Base-by-base conservation (phyloP, 768 basidiomycete genomes). In the Termitomyces sp. region DNA sequence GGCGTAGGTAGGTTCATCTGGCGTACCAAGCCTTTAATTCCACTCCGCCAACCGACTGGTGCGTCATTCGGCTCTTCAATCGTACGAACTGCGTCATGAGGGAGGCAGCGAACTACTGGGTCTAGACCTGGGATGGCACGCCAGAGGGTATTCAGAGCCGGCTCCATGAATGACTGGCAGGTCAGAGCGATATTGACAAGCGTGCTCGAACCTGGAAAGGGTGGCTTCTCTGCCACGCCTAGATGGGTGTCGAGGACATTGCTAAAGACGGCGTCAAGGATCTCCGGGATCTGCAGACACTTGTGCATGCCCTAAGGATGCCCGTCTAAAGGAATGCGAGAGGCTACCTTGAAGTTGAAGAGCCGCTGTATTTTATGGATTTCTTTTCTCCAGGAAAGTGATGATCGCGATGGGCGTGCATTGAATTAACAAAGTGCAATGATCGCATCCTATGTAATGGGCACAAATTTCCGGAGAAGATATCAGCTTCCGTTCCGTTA, bases 71-170 rank as follows among this genome's bases (percentile, higher is more conserved):
- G 22, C 18, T 56, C 55, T 31, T 49, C 29, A 6, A 56, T 50
- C 24, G 37, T 56, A 44, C 48, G 37, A 20, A 56, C 55, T 10
- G 55, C 48, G 34, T 56, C 55, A 12, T 16, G 20, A 24, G 55
- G 55, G 31, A 56, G 47, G 3, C 55, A 56, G 4, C 37, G 41
- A 34, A 56, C 47, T 26, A 56, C 39, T 1, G 55, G 48, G 16
- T 50, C 55, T 6, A 56, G 5, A 31, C 55, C 55, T 15, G 48
- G 48, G 12, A 56, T 56, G 16, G 9, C 28, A 10, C 55, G 55
- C 55, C 55, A 56, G 42, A 56, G 55, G 33, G n/a, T 37, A 42
- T 56, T 42, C 10, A 56, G 55, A 49, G 55, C 55, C n/a, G 48
- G 55, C 26, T 56, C 55, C 37, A 50, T 56, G 29, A 56, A 56